These are phyloP conservation scores for Aureobasidium sp. DNA, from an alignment of 2,329 filamentous ascomycete species.

Conservation along the genomic window DNA sequence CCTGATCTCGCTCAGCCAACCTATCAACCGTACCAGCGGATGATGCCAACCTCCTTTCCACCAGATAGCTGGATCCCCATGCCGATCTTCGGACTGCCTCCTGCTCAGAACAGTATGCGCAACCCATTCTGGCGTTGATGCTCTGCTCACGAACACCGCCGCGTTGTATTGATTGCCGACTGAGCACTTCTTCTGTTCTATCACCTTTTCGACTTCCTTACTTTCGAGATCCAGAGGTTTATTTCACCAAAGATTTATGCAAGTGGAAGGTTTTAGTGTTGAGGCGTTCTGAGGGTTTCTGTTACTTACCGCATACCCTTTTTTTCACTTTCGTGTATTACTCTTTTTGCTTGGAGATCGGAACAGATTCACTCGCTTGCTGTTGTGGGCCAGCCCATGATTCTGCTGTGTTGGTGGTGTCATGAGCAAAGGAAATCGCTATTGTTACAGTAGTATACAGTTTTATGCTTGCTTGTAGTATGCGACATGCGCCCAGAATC, in stretches of 20 bases:
- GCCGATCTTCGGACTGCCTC: background rate
- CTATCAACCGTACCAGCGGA: background rate
- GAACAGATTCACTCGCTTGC: background rate
- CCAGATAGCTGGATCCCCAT: background rate
- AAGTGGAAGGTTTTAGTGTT: background rate
- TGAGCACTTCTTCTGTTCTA: background rate
- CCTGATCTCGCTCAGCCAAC: background rate
- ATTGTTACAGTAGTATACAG: conserved; percentile 11
- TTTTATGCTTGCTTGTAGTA: background rate
- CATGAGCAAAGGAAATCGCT: background rate
- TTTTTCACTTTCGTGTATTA: background rate
- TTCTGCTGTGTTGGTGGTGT: background rate
- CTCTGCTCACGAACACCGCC: too few species aligned
- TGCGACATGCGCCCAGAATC: background rate
- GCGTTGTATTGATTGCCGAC: background rate
- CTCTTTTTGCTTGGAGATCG: background rate
- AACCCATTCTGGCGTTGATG: background rate
- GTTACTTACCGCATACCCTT: background rate
- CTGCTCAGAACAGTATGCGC: background rate
- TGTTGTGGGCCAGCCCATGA: background rate
- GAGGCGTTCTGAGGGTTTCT: background rate
- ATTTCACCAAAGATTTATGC: conserved; percentile 12
- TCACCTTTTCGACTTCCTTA: background rate
- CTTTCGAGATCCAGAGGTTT: background rate
- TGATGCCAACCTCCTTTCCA: background rate